phyloP scores from a whole-genome alignment of 306 rosid genomes.

The Cicer arietinum region DNA sequence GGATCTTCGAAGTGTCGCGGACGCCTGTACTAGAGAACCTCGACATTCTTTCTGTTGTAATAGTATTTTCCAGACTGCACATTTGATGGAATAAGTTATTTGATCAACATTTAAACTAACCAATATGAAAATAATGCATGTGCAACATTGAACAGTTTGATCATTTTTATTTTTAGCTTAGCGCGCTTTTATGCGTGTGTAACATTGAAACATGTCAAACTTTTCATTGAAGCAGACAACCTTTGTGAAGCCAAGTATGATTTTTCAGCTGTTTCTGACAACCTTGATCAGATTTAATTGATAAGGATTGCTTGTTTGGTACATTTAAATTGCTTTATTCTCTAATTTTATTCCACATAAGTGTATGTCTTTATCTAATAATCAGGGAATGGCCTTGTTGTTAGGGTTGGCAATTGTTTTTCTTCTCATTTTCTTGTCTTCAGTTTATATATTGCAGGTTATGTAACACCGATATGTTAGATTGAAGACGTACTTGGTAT shows the following conservation, averaged over 20 bases:
- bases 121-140: background rate
- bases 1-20: slow-evolving; percentile 66
- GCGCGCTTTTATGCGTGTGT: no score
- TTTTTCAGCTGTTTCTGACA: background rate
- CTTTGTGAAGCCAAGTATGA: background rate
- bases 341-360: no score
- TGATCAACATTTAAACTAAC: slow-evolving; percentile 17
- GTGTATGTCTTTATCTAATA: no score
- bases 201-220: background rate
- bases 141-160: background rate
- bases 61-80: slow-evolving; percentile 25
- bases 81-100: slow-evolving; percentile 21
- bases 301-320: background rate
- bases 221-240: background rate
- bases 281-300: background rate
- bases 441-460: no score
- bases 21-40: slow-evolving; percentile 54
- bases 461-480: no score
- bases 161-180: background rate
- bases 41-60: slow-evolving; percentile 4
- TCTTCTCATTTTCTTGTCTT: no score
- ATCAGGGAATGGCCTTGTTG: no score
- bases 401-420: no score
- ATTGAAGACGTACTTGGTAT: no score
- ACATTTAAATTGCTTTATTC: no score